These are phyloP conservation scores for Groenewaldozyma tartarivorans DNA, from an alignment of 805 yeast genomes.

Conservation along the genomic window DNA sequence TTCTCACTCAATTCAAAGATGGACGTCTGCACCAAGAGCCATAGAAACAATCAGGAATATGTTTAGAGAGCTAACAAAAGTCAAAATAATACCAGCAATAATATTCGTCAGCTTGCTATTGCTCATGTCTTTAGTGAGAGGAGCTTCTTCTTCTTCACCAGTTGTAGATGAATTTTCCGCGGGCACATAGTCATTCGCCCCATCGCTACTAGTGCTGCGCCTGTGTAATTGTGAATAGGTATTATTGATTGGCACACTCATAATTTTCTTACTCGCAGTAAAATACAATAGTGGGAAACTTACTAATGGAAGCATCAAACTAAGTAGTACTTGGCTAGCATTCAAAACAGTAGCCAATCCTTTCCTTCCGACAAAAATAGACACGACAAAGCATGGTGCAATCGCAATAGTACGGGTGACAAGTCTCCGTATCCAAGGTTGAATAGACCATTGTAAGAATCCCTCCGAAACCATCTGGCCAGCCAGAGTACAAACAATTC, in stretches of 20 bases:
- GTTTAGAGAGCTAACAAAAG: constrained; percentile 59
- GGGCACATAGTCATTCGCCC: background rate
- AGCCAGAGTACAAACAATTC: constrained; percentile 86
- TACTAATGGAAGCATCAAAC: constrained; percentile 74
- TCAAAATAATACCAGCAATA: constrained; percentile 56
- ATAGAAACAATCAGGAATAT: constrained; percentile 52
- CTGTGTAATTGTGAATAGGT: background rate
- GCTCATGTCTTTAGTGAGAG: constrained; percentile 52
- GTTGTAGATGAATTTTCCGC: constrained; percentile 1
- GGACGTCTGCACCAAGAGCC: constrained; percentile 42
- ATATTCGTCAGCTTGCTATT: constrained; percentile 48
- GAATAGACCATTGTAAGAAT: constrained; percentile 65
- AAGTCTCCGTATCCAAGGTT: constrained; percentile 74
- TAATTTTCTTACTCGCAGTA: constrained; percentile 57
- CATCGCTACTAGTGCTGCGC: background rate
- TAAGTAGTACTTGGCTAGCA: constrained; percentile 72
- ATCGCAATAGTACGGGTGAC: constrained; percentile 78
- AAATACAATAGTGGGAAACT: constrained; percentile 82
- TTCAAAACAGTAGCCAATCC: constrained; percentile 67
- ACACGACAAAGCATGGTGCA: constrained; percentile 72
- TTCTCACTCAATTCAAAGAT: constrained; percentile 30
- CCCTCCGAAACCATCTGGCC: constrained; percentile 95
- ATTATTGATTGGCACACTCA: constrained; percentile 35
- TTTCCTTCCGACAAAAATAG: constrained; percentile 64
- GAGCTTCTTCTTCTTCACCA: constrained; percentile 1